Evolutionary conservation across 495 filamentous ascomycete species (phyloP).

Genomic region (Pyrenopolyporus hunteri): DNA sequence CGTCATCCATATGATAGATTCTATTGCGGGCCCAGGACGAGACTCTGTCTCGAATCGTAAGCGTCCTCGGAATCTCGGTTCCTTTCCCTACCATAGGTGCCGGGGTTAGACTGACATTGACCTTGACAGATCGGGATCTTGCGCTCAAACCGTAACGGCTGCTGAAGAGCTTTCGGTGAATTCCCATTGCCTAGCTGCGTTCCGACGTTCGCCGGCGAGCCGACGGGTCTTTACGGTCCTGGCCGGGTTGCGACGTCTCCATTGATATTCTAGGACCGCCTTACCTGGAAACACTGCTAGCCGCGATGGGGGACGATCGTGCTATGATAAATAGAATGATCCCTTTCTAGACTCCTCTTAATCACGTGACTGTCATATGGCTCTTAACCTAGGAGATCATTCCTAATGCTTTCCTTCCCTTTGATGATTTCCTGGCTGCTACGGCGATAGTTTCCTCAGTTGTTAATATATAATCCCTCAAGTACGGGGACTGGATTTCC

Average conservation of each 20-base stretch:
- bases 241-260: not conserved
- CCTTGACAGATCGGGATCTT: not conserved
- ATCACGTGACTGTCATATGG: no score
- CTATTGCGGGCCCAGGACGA: not conserved
- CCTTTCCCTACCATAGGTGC: not conserved
- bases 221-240: not conserved
- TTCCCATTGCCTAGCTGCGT: not conserved
- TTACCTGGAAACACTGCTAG: not conserved
- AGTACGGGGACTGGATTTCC: no score
- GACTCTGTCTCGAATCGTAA: not conserved
- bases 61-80: not conserved
- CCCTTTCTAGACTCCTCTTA: no score
- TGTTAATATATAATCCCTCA: no score
- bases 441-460: no score
- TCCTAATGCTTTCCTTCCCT: no score
- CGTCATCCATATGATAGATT: no score
- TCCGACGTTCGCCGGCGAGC: not conserved
- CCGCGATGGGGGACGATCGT: not conserved
- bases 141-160: not conserved
- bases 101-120: not conserved
- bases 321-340: no score
- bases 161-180: not conserved
- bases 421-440: no score
- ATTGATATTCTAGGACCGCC: not conserved
- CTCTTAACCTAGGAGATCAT: no score